These are phyloP conservation scores for Alopecurus myosuroides DNA, from an alignment of 176 grass and related monocot genomes.

Conservation along the genomic window DNA sequence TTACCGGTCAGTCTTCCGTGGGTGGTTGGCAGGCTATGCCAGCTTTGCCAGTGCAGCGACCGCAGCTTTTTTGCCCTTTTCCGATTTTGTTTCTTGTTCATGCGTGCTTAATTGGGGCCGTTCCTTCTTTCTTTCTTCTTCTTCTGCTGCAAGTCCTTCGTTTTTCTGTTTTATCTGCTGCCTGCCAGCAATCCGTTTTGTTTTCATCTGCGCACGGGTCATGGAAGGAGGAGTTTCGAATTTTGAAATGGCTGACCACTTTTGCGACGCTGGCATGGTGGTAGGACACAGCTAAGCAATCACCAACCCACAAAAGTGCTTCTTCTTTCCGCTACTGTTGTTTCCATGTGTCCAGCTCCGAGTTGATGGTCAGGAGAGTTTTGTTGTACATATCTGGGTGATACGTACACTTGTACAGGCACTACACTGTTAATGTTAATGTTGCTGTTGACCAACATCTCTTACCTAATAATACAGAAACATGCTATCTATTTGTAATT, in stretches of 20 bases:
- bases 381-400: neutral
- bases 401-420: neutral
- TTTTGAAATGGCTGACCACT: constrained; percentile 16
- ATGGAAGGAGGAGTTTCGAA: neutral
- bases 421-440: too few species aligned
- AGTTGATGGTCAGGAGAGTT: neutral
- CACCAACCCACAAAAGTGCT: neutral
- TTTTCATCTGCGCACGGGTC: neutral
- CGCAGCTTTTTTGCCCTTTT: constrained; percentile 3
- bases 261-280: neutral
- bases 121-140: constrained; percentile 10
- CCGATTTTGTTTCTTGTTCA: constrained; percentile 8
- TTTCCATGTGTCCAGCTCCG: neutral
- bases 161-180: neutral
- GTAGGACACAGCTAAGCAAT: neutral
- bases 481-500: neutral
- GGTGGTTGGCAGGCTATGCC: neutral
- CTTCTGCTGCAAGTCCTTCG: neutral
- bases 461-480: neutral
- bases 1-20: neutral
- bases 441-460: neutral
- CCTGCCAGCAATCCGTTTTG: neutral
- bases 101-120: neutral
- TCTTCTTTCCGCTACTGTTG: neutral
- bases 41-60: constrained; percentile 1